Evolutionary conservation across 768 basidiomycete genomes (phyloP).

Genomic region (Floccularia luteovirens): DNA sequence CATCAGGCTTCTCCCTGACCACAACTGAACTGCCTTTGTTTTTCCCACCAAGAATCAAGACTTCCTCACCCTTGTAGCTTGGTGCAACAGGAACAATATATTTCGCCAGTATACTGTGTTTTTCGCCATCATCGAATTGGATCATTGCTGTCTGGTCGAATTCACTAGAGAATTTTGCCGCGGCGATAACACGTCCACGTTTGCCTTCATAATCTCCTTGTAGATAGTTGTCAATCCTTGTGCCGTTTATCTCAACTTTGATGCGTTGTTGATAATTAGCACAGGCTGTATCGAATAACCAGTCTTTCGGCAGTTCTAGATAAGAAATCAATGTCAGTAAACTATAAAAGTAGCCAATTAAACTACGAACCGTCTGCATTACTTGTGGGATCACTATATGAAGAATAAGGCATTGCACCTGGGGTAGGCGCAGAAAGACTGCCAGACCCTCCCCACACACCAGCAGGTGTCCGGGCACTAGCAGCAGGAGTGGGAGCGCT

Average conservation of each 20-base stretch:
- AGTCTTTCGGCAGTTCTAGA: slow-evolving; percentile 27
- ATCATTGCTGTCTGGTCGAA: slow-evolving; percentile 30
- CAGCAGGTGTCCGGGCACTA: slow-evolving; percentile 2
- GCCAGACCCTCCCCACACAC: slow-evolving; percentile 1
- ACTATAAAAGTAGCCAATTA: neutral
- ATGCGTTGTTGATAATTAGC: slow-evolving; percentile 23
- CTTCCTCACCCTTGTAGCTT: slow-evolving; percentile 31
- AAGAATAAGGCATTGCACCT: slow-evolving; percentile 5
- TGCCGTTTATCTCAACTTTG: slow-evolving; percentile 28
- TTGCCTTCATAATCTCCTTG: slow-evolving; percentile 26
- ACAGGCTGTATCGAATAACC: slow-evolving; percentile 29
- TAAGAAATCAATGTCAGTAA: slow-evolving; percentile 4
- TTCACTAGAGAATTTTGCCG: slow-evolving; percentile 17
- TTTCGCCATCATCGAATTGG: slow-evolving; percentile 18
- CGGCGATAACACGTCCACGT: slow-evolving; percentile 21
- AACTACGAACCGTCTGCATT: neutral
- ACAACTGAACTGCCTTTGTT: slow-evolving; percentile 36
- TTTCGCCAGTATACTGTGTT: slow-evolving; percentile 17
- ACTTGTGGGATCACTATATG: slow-evolving; percentile 1
- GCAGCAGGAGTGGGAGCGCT: slow-evolving; percentile 28
- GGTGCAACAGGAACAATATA: slow-evolving; percentile 22
- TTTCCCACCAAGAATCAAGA: slow-evolving; percentile 38
- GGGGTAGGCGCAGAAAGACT: slow-evolving; percentile 6
- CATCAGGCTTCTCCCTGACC: slow-evolving; percentile 29
- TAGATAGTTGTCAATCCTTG: slow-evolving; percentile 22